Evolutionary conservation across 352 stramenopile species (phyloP), one percentile per base, ranked within the genome.

Genomic region (Globisporangium cylindrosporum): DNA sequence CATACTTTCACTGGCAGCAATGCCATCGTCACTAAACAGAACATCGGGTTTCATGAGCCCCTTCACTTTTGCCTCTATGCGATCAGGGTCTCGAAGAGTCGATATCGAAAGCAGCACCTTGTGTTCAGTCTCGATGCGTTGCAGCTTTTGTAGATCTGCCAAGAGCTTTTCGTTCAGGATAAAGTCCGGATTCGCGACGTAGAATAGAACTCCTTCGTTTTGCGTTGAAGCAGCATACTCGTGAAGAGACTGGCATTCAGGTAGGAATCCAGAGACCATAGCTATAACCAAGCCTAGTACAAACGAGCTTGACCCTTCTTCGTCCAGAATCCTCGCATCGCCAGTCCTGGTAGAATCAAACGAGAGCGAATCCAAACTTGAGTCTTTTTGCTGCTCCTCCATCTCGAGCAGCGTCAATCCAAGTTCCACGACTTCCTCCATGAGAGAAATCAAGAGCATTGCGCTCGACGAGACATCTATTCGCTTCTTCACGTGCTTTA

Each of bases 401-500:
- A 76, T 62, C 48, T 88, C 78, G 2, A 92, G 54, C 15, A 91
- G 65, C 20, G 55, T 61, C 5, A 91, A 62, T 12, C 78, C 80
- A 60, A 90, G 79, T 15, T 74, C 56, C 12, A 78, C 59, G n/a
- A 79, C 70, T 67, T 92, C 81, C 67, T 92, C 80, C 68, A 89
- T 75, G 2, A 84, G 55, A 1, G 73, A 72, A 10, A 87, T 67
- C 25, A 77, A 70, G 15, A 82, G 6, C 67, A 82, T 76, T 12
- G 65, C 59, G 10, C 53, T 53, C 0, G 62, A 65, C 6, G 68
- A 69, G 0, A 68, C 53, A 1, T 78, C 70, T 10, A 61, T 72
- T 54, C 76, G 69, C 29, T 71, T 77, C 59, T 84, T 89, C n/a
- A 84, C 71, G 48, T 82, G 71, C 6, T 38, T 63, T 24, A 90